Conservation (phyloP, 2,329 filamentous ascomycete genomes). For the Berkeleyomyces rouxiae region DNA sequence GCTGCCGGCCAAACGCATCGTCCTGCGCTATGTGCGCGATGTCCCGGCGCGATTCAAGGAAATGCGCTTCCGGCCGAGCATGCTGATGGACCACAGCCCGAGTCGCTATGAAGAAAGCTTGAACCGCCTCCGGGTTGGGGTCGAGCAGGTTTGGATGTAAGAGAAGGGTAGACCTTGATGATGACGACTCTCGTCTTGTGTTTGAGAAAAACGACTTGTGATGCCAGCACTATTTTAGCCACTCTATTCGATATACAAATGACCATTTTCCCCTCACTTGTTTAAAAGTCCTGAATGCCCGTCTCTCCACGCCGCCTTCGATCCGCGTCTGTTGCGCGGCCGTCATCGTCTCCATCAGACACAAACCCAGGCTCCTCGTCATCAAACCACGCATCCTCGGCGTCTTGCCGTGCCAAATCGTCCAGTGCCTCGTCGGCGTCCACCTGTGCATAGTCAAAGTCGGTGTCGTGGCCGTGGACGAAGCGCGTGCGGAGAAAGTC, state of each 20-base stretch:
- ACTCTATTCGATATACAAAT: not conserved
- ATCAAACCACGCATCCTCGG: constrained; percentile 64
- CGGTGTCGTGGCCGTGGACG: constrained; percentile 53
- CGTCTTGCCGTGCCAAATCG: constrained; percentile 33
- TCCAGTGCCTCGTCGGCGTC: constrained; percentile 61
- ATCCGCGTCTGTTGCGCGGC: constrained; percentile 4
- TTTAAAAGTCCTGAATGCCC: constrained; percentile 54
- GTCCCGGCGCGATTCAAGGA: constrained; percentile 56
- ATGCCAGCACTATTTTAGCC: not conserved
- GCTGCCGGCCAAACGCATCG: constrained; percentile 48
- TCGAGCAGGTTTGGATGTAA: constrained; percentile 21
- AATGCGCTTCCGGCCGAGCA: constrained; percentile 52
- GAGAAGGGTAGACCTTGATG: not conserved
- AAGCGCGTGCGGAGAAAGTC: constrained; percentile 61
- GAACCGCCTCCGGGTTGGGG: constrained; percentile 37
- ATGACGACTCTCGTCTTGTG: not conserved
- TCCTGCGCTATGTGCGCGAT: constrained; percentile 54
- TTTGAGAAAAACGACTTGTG: not conserved
- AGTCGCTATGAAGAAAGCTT: constrained; percentile 56
- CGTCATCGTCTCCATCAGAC: constrained; percentile 26
- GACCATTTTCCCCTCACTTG: not conserved
- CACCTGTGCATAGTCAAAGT: constrained; percentile 60
- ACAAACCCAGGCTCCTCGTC: constrained; percentile 57
- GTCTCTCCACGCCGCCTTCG: constrained; percentile 38
- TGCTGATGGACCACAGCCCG: constrained; percentile 62